Evolutionary conservation across 768 basidiomycete genomes (phyloP), one percentile per base, ranked within the genome.

Genomic region (Leucocoprinus birnbaumii): DNA sequence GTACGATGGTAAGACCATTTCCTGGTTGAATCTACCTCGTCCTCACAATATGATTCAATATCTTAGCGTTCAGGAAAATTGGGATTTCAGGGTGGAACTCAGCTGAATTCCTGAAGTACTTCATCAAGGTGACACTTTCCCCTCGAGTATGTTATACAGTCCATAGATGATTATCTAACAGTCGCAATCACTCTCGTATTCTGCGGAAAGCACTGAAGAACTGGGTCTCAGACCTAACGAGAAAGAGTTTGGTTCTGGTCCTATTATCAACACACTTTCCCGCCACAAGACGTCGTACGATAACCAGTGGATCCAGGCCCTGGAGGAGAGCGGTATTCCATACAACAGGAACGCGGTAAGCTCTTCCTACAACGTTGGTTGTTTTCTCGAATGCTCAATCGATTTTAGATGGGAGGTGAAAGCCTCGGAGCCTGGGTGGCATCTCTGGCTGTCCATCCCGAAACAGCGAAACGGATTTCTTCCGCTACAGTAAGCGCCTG

Each of bases 401-500:
- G 14, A 31, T 34, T 40, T 9, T 13, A 65, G 64, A 56, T 52
- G 22, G 52, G 56, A 10, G 63, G 62, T 7, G 35, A 62, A 27
- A 61, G 62, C 22, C 31, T 51, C 18, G 64, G 64, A 13, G 22
- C 48, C 16, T 63, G 57, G 59, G 16, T 54, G 7, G 55, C 51
- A 31, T 35, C 58, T 27, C 21, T 42, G 7, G 35, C 63, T 3
- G 58, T 66, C 18, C 57, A 65, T 41, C 58, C 55, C 14, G 40
- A 56, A 13, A 53, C 53, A 19, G 48, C 26, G 1, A 59, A 51
- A 14, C 58, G 65, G 2, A 58, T 59, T 37, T 61, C 59, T 9
- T 59, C 65, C 38, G 61, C 63, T 1, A 57, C 59, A n/a, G 65
- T 64, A 49, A 14, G 58, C 24, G 35, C 34, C 40, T 14, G 18